Percentiles rank a stretch among this genome's conserved stretches.
Conservation (phyloP, 495 filamentous ascomycete species). For the Oidiodendron maius region DNA sequence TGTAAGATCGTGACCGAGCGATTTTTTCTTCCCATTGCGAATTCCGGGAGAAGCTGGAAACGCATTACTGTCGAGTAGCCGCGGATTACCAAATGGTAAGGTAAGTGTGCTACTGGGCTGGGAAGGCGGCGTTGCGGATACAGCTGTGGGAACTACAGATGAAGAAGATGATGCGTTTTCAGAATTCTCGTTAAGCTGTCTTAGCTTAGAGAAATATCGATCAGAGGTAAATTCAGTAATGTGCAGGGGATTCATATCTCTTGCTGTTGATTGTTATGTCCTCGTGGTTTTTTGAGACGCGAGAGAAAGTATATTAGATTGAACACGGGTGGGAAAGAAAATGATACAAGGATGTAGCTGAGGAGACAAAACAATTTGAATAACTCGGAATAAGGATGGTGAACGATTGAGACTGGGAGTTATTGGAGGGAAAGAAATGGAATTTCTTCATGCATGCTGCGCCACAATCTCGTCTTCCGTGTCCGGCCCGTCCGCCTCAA, state of each 20-base stretch:
- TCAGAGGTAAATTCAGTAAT: conserved; percentile 52
- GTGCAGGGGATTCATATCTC: conserved; percentile 49
- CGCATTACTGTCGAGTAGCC: conserved; percentile 12
- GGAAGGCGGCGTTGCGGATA: background rate
- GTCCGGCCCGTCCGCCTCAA: too few species aligned
- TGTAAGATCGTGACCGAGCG: conserved; percentile 22
- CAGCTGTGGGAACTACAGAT: conserved; percentile 6
- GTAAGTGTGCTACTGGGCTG: conserved; percentile 18
- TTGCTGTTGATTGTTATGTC: too few species aligned
- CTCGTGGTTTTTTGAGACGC: too few species aligned
- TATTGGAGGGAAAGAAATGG: too few species aligned
- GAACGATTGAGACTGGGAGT: too few species aligned
- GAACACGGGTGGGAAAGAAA: too few species aligned
- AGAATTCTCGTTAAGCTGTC: conserved; percentile 14
- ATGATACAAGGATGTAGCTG: too few species aligned
- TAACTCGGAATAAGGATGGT: too few species aligned
- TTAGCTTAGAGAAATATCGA: conserved; percentile 47
- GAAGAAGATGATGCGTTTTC: conserved; percentile 8
- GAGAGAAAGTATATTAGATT: too few species aligned
- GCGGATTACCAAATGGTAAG: conserved; percentile 17
- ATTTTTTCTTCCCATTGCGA: conserved; percentile 21
- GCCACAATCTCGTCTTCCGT: too few species aligned
- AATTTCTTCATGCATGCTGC: too few species aligned
- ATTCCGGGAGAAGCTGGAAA: conserved; percentile 10
- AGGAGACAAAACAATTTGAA: too few species aligned